A percentile compares a stretch with the other conserved stretches of the same genome.
Conservation (phyloP, 2,329 filamentous ascomycete genomes). For the Xylariomycetidae sp. region DNA sequence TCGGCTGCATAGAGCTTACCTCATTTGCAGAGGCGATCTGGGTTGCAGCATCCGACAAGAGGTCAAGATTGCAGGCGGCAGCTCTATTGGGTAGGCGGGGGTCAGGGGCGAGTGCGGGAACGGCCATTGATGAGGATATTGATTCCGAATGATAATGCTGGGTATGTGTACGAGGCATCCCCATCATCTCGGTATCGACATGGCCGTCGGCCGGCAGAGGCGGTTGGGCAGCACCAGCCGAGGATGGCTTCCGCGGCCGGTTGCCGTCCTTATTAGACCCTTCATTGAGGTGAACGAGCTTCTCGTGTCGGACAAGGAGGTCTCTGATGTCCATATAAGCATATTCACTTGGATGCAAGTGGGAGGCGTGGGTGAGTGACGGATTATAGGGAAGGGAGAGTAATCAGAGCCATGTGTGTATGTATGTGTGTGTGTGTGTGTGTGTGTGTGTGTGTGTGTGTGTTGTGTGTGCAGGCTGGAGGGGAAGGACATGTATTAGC, state of each 20-base stretch:
- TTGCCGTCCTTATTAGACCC: constrained; percentile 47
- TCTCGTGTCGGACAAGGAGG: constrained; percentile 59
- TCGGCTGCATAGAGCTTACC: constrained; percentile 46
- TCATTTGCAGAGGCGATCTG: constrained; percentile 50
- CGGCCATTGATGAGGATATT: constrained; percentile 31
- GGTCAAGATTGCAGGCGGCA: constrained; percentile 52
- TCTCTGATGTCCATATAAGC: constrained; percentile 62
- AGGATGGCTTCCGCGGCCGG: constrained; percentile 48
- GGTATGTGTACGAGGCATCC: constrained; percentile 33
- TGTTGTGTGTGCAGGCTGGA: no score
- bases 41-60: constrained; percentile 55
- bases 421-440: no score
- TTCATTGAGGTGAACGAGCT: constrained; percentile 60
- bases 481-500: constrained; percentile 14
- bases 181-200: constrained; percentile 42
- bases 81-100: constrained; percentile 40
- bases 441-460: constrained; percentile 10
- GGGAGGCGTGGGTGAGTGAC: constrained; percentile 10
- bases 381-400: constrained; percentile 13
- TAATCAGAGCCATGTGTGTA: constrained; percentile 10
- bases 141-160: constrained; percentile 37
- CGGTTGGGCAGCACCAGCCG: constrained; percentile 38
- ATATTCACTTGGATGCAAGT: constrained; percentile 25
- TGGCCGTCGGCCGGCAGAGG: constrained; percentile 44
- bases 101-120: constrained; percentile 40